Conservation (phyloP, 2,329 filamentous ascomycete genomes). For the Colletotrichum lindemuthianum region DNA sequence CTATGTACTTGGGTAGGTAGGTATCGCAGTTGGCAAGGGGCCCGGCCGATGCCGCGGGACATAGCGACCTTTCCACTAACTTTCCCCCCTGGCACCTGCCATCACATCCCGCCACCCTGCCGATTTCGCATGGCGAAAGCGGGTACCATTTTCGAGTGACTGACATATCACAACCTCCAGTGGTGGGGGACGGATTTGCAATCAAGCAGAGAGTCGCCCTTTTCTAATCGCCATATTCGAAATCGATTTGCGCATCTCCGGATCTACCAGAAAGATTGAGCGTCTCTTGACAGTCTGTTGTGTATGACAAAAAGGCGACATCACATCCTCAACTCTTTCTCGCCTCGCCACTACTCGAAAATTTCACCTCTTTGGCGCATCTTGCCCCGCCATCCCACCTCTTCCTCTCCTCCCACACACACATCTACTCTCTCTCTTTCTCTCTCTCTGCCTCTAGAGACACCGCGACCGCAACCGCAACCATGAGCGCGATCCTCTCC, state of each 20-base stretch:
- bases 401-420: neutral
- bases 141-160: neutral
- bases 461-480: slow-evolving; percentile 35
- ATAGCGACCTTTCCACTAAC: neutral
- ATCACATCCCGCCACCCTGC: slow-evolving; percentile 26
- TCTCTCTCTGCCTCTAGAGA: no score
- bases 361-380: neutral
- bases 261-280: slow-evolving; percentile 2
- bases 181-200: slow-evolving; percentile 37
- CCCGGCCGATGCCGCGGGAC: slow-evolving; percentile 28
- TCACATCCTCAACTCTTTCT: neutral
- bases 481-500: slow-evolving; percentile 97
- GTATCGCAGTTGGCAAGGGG: neutral
- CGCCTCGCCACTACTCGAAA: no score
- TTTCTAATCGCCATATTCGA: slow-evolving; percentile 18
- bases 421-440: no score
- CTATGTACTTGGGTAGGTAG: no score
- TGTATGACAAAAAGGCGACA: slow-evolving; percentile 11
- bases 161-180: slow-evolving; percentile 15
- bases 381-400: slow-evolving; percentile 10
- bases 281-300: neutral
- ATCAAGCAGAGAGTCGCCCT: slow-evolving; percentile 21
- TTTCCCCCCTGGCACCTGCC: neutral
- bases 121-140: slow-evolving; percentile 33
- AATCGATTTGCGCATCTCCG: slow-evolving; percentile 34